Conservation (phyloP, 768 basidiomycete genomes). For the Paxillus ammoniavirescens region DNA sequence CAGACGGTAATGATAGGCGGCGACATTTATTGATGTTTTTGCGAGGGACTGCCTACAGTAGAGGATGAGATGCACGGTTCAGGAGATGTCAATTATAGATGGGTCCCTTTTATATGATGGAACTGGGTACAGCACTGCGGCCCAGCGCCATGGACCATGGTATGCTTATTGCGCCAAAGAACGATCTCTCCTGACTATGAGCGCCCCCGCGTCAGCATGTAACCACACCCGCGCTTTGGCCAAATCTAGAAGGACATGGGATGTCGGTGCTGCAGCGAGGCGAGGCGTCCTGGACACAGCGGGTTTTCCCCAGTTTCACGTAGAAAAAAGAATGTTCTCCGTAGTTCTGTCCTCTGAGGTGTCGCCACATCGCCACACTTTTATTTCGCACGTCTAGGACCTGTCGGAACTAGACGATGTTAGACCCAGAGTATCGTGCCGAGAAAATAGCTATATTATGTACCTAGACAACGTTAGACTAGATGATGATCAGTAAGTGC, state of each 20-base stretch:
- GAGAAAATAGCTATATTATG: no score
- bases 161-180: constrained; percentile 2
- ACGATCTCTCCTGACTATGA: background rate
- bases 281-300: no score
- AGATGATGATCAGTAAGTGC: no score
- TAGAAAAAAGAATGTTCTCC: constrained; percentile 14
- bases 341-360: background rate
- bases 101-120: constrained; percentile 1
- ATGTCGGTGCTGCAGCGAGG: background rate
- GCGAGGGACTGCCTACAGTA: background rate
- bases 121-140: background rate
- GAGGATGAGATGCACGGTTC: no score
- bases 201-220: background rate
- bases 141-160: background rate
- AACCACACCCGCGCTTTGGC: background rate
- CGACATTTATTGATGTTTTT: constrained; percentile 23
- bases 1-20: constrained; percentile 18
- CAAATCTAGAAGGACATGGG: constrained; percentile 4
- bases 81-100: background rate
- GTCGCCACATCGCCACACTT: background rate
- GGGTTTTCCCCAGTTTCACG: no score
- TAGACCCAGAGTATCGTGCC: no score
- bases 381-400: background rate
- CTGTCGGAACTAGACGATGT: no score
- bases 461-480: no score